Evolutionary conservation across 139 green algal genomes (phyloP).

Genomic region (Asterochloris erici): DNA sequence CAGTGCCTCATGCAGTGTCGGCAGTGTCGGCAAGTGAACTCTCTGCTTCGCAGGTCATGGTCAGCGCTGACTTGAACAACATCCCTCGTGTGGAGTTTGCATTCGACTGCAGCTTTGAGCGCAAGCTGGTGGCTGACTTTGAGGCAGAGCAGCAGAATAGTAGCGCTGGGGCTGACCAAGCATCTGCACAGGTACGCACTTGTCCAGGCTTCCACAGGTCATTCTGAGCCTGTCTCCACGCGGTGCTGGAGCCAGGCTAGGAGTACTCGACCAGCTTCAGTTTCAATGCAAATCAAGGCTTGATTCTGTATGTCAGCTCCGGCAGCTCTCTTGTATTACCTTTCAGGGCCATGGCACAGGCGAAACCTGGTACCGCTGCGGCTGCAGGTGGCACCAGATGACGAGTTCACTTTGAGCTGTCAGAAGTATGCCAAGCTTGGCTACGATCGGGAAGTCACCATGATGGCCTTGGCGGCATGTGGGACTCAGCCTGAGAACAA

Average conservation of each 20-base stretch:
- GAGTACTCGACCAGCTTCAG: not conserved
- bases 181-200: not conserved
- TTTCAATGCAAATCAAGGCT: not conserved
- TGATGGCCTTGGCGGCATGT: not conserved
- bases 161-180: not conserved
- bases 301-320: not conserved
- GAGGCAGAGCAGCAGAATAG: not conserved
- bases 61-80: slow-evolving; percentile 1
- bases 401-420: no score
- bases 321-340: not conserved
- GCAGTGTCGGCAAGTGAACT: not conserved
- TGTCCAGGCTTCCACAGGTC: not conserved
- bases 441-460: not conserved
- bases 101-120: not conserved
- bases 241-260: not conserved
- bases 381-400: no score
- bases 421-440: not conserved
- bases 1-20: not conserved
- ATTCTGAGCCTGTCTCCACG: not conserved
- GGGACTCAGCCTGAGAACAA: not conserved
- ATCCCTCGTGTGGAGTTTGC: not conserved
- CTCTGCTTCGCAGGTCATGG: slow-evolving; percentile 7
- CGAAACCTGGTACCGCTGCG: no score
- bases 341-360: no score
- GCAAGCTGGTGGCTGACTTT: slow-evolving; percentile 7